These are phyloP conservation scores for Rhizoctonia solani DNA, from an alignment of 1,284 basidiomycete species.

Conservation along the genomic window DNA sequence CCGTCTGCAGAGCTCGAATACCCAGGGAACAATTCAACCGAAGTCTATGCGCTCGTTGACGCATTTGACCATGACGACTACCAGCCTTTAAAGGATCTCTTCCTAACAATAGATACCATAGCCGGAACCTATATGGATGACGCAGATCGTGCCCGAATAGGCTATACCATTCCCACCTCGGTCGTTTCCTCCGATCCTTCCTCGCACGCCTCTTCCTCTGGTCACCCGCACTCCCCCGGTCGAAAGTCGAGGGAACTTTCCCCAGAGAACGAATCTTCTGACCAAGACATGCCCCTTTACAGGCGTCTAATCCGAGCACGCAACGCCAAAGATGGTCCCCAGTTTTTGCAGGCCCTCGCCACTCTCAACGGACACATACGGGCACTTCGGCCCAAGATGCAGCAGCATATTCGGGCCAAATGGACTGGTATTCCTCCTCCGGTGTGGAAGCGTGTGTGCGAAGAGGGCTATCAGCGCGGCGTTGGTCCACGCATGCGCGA, in stretches of 20 bases:
- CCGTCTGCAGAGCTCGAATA: constrained; percentile 38
- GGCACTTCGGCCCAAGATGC: constrained; percentile 35
- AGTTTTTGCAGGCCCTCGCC: constrained; percentile 37
- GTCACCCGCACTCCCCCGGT: constrained; percentile 25
- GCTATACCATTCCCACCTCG: constrained; percentile 17
- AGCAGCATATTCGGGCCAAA: constrained; percentile 18
- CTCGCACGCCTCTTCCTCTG: constrained; percentile 21
- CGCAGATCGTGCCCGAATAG: constrained; percentile 36
- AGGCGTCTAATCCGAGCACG: constrained; percentile 37
- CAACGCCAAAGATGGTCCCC: constrained; percentile 37
- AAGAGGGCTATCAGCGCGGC: constrained; percentile 39
- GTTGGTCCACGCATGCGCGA: constrained; percentile 40
- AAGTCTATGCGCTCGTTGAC: constrained; percentile 27
- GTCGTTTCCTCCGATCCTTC: constrained; percentile 1
- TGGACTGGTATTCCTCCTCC: constrained; percentile 37
- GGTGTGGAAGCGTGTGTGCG: constrained; percentile 38
- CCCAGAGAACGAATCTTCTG: neutral
- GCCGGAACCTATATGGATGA: constrained; percentile 38
- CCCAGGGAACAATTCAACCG: constrained; percentile 35
- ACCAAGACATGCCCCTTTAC: constrained; percentile 16
- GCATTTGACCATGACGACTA: constrained; percentile 39
- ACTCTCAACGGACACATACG: constrained; percentile 34
- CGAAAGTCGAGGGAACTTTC: neutral
- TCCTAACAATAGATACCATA: constrained; percentile 39
- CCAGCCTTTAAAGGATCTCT: constrained; percentile 40